These are phyloP conservation scores for Cubamyces lactineus DNA, from an alignment of 768 basidiomycete genomes.

Conservation along the genomic window DNA sequence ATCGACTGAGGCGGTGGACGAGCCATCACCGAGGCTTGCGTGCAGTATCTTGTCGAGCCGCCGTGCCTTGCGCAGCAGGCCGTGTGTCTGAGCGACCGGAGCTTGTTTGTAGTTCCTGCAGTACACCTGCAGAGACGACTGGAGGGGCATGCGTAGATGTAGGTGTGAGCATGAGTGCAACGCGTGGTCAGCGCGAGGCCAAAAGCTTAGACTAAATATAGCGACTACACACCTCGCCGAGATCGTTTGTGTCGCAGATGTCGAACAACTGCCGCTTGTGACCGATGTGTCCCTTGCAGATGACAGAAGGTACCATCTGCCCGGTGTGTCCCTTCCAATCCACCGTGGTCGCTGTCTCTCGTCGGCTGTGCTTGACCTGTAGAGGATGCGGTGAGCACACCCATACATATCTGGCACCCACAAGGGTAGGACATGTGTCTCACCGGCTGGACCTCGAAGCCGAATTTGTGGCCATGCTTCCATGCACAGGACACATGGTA, in stretches of 20 bases:
- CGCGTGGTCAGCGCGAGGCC: not conserved
- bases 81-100: slow-evolving; percentile 71
- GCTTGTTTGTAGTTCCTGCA: slow-evolving; percentile 85
- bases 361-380: slow-evolving; percentile 77
- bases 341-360: slow-evolving; percentile 65
- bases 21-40: slow-evolving; percentile 21
- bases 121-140: slow-evolving; percentile 93
- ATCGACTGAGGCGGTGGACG: slow-evolving; percentile 4
- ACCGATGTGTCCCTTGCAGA: slow-evolving; percentile 72
- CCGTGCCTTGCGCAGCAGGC: slow-evolving; percentile 85
- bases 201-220: not conserved
- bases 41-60: slow-evolving; percentile 77
- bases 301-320: slow-evolving; percentile 75
- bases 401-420: not conserved
- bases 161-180: too few species aligned
- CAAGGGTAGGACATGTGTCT: slow-evolving; percentile 32
- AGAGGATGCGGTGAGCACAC: not conserved
- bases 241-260: slow-evolving; percentile 83
- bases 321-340: slow-evolving; percentile 82
- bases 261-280: slow-evolving; percentile 75
- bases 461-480: slow-evolving; percentile 81
- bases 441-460: slow-evolving; percentile 89
- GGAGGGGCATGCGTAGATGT: not conserved
- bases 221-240: slow-evolving; percentile 66
- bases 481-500: slow-evolving; percentile 94